These are phyloP conservation scores for Monosporascus sp. DNA, from an alignment of 2,329 filamentous ascomycete genomes.

Conservation along the genomic window DNA sequence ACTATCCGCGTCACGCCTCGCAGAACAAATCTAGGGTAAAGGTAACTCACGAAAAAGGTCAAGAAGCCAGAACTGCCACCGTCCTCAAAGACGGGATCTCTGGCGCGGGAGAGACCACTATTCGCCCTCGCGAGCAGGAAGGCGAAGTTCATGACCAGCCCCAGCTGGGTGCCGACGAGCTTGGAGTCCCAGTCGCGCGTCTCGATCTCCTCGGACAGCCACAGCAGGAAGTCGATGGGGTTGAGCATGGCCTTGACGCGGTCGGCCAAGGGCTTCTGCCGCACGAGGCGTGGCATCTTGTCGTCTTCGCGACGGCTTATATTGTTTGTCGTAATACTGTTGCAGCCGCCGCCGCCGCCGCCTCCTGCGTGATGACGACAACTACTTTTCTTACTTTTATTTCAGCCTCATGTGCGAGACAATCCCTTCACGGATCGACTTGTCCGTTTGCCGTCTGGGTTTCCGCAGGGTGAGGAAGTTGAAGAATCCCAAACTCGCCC, in stretches of 20 bases:
- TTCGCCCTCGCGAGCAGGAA: conserved; percentile 84
- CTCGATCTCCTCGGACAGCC: conserved; percentile 88
- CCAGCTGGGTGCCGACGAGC: conserved; percentile 68
- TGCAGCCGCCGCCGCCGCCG: background rate
- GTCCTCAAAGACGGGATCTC: conserved; percentile 83
- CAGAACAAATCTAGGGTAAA: conserved; percentile 4
- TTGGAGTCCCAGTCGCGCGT: conserved; percentile 87
- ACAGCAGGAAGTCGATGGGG: conserved; percentile 82
- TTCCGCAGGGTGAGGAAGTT: background rate
- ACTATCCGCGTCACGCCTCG: background rate
- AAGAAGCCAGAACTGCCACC: conserved; percentile 60
- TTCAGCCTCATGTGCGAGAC: background rate
- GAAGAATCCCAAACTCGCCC: background rate
- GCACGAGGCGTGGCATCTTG: conserved; percentile 71
- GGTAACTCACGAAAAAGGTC: conserved; percentile 43
- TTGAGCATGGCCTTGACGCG: conserved; percentile 77
- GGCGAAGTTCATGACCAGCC: conserved; percentile 68
- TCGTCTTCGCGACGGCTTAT: background rate
- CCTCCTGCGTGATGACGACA: no score
- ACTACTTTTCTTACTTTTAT: background rate
- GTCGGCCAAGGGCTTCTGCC: conserved; percentile 71
- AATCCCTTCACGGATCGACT: background rate
- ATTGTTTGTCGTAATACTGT: background rate
- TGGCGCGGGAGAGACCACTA: conserved; percentile 46
- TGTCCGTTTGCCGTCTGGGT: background rate